Base-by-base conservation (phyloP, 2,329 filamentous ascomycete species). In the Monosporascus sp. region DNA sequence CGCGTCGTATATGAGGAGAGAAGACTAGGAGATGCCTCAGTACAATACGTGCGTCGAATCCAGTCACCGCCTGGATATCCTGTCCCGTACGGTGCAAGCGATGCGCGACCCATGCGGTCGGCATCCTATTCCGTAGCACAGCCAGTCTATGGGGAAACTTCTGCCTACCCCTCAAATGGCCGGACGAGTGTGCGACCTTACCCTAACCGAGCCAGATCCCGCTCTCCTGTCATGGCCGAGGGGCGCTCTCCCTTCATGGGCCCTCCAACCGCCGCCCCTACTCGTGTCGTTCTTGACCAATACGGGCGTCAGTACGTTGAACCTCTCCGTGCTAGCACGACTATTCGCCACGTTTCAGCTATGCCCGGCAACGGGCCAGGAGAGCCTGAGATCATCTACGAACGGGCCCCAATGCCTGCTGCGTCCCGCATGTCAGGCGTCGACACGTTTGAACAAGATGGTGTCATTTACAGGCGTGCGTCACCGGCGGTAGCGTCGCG, bases 241-340 rank as follows among this genome's bases (percentile, higher is more conserved):
- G 65, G 72, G 58, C 65, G 72, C 59, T 65, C 75, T 17, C 72
- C 78, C 34, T 72, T 75, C n/a, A 77, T 82, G 72, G 72, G 75
- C 75, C 47, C 75, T 75, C 61, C 68, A 75, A 54, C 75, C 48
- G 76, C 81, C 6, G 78, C 81, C 18, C 73, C 81, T 46, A 75
- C 85, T 51, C 83, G 86, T 56, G 86, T 96, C 57, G 78, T 96
- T 36, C 77, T 95, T 51, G 92, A 97, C 70, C 84, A 89, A 56
- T 89, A 85, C 69, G 91, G 91, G 41, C 89, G 89, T 66, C 84
- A 90, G 66, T 97, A 92, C 71, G 68, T 79, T 54, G 82, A 85
- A 60, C 80, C 82, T 25, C 62, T 71, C 9, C 75, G 74, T 47
- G 60, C 75, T 22, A 57, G 74, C 18, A 57, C 67, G 34, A 53